Base-by-base conservation (phyloP, 169 alveolate genomes). In the Eimeria praecox region DNA sequence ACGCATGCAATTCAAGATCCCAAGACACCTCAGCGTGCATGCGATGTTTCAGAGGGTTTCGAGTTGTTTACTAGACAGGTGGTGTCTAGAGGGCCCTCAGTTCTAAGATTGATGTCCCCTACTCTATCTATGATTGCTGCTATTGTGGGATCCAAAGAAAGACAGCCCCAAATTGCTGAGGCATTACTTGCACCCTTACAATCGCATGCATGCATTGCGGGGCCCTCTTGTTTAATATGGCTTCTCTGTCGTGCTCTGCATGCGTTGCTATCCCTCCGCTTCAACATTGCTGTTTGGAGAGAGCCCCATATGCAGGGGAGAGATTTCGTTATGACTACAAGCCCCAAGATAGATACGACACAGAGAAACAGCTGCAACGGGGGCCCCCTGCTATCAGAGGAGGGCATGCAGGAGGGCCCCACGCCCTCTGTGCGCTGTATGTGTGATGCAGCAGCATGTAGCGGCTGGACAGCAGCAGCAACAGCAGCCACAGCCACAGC, bases 101-200 rank as follows among this genome's bases (percentile, higher is more conserved):
- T 78, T 18, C 18, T 85, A 78, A 9, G 75, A 6, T n/a, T 85
- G 27, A 40, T 56, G 54, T 27, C 38, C 18, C 92, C 92, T 1
- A 24, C 78, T 54, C 78, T 85, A 4, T 24, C 78, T 8, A 85
- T 85, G 92, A 40, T 85, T 35, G 75, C 92, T 52, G 92, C 92
- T 24, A 78, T 85, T n/a, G 62, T 85, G 22, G 73, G 78, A n/a
- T 52, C 56, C 40, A 52, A 56, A 42, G 77, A 85, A 54, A 16
- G 92, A 78, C 92, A 52, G 73, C 77, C 92, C 59, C 92, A 85
- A 56, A 56, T 85, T 18, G 78, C 92, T 5, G 92, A 85, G 92
- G 92, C 92, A 30, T 56, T 85, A n/a, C 54, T 85, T 12, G 71
- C 35, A 0, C 92, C 92, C 10, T 16, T 85, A 49, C 44, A 56